Percentiles rank a stretch among this genome's conserved stretches.
Evolutionary conservation across 2,329 filamentous ascomycete species (phyloP).

Genomic region (Byssochlamys sp.): DNA sequence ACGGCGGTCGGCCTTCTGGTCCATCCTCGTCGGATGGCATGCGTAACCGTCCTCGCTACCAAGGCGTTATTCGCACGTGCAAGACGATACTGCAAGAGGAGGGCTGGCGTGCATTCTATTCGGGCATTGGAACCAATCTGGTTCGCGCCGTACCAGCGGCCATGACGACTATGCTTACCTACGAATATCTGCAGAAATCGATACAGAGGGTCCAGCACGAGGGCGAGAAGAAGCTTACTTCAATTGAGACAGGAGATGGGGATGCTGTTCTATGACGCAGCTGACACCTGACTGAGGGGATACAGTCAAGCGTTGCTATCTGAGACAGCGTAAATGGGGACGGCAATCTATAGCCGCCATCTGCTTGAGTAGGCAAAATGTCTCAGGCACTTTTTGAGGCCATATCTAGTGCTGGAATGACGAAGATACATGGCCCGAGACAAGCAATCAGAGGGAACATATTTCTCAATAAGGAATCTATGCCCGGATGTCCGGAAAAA

Average conservation of each 20-base stretch:
- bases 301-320: background rate
- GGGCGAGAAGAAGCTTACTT: constrained; percentile 27
- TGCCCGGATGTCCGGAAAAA: background rate
- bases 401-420: background rate
- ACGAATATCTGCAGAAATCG: constrained; percentile 62
- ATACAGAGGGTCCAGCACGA: constrained; percentile 47
- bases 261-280: background rate
- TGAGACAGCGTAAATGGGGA: background rate
- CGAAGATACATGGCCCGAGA: background rate
- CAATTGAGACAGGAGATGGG: constrained; percentile 9
- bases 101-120: constrained; percentile 93
- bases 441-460: background rate
- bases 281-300: background rate
- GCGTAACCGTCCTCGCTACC: constrained; percentile 52
- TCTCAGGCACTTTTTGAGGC: background rate
- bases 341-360: background rate
- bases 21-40: constrained; percentile 48
- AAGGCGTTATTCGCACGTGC: constrained; percentile 70
- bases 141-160: constrained; percentile 89
- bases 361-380: background rate
- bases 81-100: constrained; percentile 79
- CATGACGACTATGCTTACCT: constrained; percentile 95
- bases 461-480: background rate
- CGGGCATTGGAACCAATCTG: constrained; percentile 94
- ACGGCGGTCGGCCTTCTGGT: constrained; percentile 36